Percentiles rank a stretch among this genome's conserved stretches.
Evolutionary conservation across 768 basidiomycete species (phyloP).

Genomic region (Termitomyces sp.): DNA sequence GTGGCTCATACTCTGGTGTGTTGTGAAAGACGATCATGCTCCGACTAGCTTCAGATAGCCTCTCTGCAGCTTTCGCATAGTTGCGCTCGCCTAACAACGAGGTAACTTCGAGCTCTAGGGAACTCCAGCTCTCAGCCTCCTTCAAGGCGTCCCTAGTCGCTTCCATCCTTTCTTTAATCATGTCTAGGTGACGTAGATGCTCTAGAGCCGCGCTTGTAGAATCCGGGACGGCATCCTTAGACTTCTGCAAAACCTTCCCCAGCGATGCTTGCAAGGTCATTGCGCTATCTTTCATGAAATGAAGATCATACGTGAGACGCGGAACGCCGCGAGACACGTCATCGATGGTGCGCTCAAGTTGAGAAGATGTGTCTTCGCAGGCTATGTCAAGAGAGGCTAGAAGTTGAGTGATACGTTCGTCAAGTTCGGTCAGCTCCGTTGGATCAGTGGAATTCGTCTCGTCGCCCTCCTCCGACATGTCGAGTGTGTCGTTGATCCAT

Average conservation of each 20-base stretch:
- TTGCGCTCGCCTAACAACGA: conserved; percentile 72
- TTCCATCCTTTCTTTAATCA: conserved; percentile 83
- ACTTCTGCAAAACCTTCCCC: conserved; percentile 51
- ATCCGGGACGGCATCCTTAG: conserved; percentile 44
- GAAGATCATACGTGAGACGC: conserved; percentile 89
- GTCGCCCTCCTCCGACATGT: conserved; percentile 26
- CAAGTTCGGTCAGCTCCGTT: conserved; percentile 51
- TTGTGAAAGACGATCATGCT: conserved; percentile 93
- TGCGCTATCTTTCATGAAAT: conserved; percentile 94
- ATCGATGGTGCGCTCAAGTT: conserved; percentile 85
- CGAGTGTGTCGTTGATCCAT: conserved; percentile 71
- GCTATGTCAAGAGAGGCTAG: conserved; percentile 80
- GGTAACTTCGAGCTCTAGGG: conserved; percentile 89
- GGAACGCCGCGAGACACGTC: conserved; percentile 91
- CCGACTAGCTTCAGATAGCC: conserved; percentile 83
- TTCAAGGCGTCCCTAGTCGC: conserved; percentile 82
- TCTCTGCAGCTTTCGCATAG: conserved; percentile 87
- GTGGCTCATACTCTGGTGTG: conserved; percentile 84
- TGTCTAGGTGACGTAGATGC: conserved; percentile 75
- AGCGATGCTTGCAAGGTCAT: conserved; percentile 67
- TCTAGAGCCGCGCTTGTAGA: conserved; percentile 67
- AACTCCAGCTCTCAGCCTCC: conserved; percentile 96
- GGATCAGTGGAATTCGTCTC: conserved; percentile 16
- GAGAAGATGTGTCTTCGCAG: conserved; percentile 80
- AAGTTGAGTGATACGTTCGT: conserved; percentile 70